Conservation (phyloP, 257 asterid species). For the Capsicum pubescens region DNA sequence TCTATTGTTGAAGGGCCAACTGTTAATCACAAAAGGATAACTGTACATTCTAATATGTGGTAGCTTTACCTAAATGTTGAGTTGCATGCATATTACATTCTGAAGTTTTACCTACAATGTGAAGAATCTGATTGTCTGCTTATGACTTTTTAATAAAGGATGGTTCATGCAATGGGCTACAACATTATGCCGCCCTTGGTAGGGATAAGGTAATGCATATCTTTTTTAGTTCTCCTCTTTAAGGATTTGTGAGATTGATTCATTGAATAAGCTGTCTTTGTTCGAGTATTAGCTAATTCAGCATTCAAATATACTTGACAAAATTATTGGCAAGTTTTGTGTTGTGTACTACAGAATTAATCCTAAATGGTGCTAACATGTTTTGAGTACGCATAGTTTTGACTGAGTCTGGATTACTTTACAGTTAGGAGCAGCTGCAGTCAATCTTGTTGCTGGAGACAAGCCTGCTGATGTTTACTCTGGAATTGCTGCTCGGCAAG, state of each 20-base stretch:
- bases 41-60: background rate
- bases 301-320: conserved; percentile 9
- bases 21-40: background rate
- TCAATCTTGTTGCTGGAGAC: conserved; percentile 90
- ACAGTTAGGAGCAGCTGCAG: conserved; percentile 96
- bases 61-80: conserved; percentile 16
- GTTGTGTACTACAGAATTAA: background rate
- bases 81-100: conserved; percentile 14
- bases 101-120: conserved; percentile 32
- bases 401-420: conserved; percentile 31
- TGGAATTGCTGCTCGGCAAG: conserved; percentile 94
- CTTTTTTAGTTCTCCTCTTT: conserved; percentile 22
- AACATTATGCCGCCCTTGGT: conserved; percentile 99
- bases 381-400: conserved; percentile 3
- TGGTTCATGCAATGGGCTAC: conserved; percentile 99
- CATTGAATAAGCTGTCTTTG: background rate
- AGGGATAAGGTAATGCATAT: conserved; percentile 81
- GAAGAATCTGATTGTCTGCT: conserved; percentile 36
- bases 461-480: conserved; percentile 99
- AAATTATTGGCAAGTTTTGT: background rate
- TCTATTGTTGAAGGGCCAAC: conserved; percentile 4
- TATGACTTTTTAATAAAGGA: conserved; percentile 58
- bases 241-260: background rate
- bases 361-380: background rate
- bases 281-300: conserved; percentile 24